Base-by-base conservation (phyloP, 2,329 filamentous ascomycete species). In the Fusarium tanahbumbuense region DNA sequence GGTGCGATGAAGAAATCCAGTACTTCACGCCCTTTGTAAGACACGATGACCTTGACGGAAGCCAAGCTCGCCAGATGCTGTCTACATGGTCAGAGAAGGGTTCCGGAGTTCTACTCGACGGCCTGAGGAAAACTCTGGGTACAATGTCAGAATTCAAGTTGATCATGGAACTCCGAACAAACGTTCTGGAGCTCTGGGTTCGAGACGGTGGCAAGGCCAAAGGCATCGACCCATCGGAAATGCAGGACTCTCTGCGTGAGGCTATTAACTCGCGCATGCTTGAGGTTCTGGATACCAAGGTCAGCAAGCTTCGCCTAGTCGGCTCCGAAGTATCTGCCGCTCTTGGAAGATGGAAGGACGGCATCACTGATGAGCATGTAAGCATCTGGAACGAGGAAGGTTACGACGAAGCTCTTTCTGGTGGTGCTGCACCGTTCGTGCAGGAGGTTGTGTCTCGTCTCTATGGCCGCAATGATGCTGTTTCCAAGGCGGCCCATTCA, bases 21-120 rank as follows among this genome's bases (percentile, higher is more conserved):
- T 92, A 91, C 70, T 98, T 97, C 76, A 95, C 90, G 1, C 94
- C 94, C 0, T 97, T 93, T 82, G 92, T 97, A 37, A 89, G 92
- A 30, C 90, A 97, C 73, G 93, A 94, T 70, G 92, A 96, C 70
- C 79, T 93, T 7, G 87, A 89, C 25, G 88, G 86, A 22, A 80
- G 83, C 25, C 86, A 89, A 64, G 87, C 88, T 1, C 84, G 86
- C 44, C 86, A 88, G 4, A 88, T 88, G 78, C 84, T 93, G 16
- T 85, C 84, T 23, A 78, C 77, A 28, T 94, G 92, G 92, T 88
- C 89, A 1, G 84, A 84, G 53, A 84, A 85, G 53, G 89, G 89
- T 2, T 87, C 88, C 20, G 81, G 86, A 46, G 83, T 86, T 10
- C 81, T 93, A 57, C 77, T 92, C 3, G 79, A 85, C n/a, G 91